Conservation (phyloP, 441 rosid genomes). For the Mallotus repandus region DNA sequence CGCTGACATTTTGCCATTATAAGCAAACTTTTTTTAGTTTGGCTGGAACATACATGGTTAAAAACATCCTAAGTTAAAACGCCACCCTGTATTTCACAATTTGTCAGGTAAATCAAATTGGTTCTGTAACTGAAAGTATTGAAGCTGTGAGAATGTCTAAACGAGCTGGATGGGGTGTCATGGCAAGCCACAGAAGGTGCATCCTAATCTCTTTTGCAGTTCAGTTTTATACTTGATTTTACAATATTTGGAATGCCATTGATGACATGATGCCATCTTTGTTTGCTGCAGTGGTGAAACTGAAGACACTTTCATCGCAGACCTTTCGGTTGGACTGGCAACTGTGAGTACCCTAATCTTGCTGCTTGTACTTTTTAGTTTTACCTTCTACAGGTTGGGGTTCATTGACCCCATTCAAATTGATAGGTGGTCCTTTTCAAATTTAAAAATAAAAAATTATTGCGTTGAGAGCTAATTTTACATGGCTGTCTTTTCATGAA, state of each 20-base stretch:
- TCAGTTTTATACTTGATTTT: not conserved
- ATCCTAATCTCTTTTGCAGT: not conserved
- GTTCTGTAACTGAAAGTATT: conserved; percentile 90
- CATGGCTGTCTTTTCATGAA: not conserved
- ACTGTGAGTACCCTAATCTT: conserved; percentile 45
- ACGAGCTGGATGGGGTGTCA: conserved; percentile 94
- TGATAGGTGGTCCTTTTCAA: not conserved
- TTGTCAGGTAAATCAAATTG: conserved; percentile 90
- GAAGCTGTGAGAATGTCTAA: conserved; percentile 99
- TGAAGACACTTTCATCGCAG: conserved; percentile 97
- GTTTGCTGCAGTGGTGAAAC: conserved; percentile 88
- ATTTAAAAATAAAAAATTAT: no score
- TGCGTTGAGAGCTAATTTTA: not conserved
- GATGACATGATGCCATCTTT: conserved; percentile 3
- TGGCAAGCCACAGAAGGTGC: conserved; percentile 81
- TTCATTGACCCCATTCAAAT: not conserved
- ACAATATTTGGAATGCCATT: not conserved
- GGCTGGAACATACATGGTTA: no score
- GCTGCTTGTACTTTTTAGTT: not conserved
- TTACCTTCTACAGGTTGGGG: not conserved
- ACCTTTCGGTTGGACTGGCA: conserved; percentile 85
- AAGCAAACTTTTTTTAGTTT: no score
- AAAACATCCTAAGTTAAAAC: not conserved
- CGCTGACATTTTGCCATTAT: not conserved
- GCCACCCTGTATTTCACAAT: not conserved